Conservation (phyloP, 2,329 filamentous ascomycete species). For the Paracamarosporium sp. region DNA sequence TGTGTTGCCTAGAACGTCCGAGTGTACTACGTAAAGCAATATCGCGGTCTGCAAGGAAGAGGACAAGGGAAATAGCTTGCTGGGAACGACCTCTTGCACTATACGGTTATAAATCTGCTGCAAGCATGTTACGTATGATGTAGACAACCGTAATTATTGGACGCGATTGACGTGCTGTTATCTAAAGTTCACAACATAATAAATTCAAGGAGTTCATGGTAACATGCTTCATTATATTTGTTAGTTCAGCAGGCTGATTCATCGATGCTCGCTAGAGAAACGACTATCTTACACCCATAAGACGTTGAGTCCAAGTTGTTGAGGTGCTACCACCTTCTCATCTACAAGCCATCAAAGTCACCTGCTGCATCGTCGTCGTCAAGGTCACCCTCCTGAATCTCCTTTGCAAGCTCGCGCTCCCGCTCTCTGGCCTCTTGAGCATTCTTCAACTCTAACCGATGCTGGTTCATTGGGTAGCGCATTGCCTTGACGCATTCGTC, state of each 20-base stretch:
- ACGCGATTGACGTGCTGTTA: too few species aligned
- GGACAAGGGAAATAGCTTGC: neutral
- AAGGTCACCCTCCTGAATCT: conserved; percentile 96
- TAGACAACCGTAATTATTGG: neutral
- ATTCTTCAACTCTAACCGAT: conserved; percentile 95
- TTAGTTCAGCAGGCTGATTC: conserved; percentile 20
- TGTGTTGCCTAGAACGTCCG: neutral
- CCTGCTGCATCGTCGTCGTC: conserved; percentile 96
- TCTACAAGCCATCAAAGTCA: conserved; percentile 93
- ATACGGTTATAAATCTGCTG: neutral
- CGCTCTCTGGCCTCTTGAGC: conserved; percentile 97
- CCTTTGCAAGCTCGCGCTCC: conserved; percentile 96
- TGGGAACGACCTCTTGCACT: neutral
- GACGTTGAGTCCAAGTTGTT: conserved; percentile 2
- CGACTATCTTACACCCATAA: conserved; percentile 28
- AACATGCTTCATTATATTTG: conserved; percentile 28
- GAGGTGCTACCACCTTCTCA: neutral
- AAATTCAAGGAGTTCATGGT: neutral
- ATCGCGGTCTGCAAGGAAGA: neutral
- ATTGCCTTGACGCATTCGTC: conserved; percentile 99
- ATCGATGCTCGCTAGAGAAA: conserved; percentile 27
- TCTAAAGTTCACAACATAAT: neutral
- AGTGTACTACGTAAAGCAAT: neutral
- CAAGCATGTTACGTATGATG: neutral
- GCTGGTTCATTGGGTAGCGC: conserved; percentile 99